Conservation (phyloP, 208 protist genomes). For the Wallacemonas rigidus region DNA sequence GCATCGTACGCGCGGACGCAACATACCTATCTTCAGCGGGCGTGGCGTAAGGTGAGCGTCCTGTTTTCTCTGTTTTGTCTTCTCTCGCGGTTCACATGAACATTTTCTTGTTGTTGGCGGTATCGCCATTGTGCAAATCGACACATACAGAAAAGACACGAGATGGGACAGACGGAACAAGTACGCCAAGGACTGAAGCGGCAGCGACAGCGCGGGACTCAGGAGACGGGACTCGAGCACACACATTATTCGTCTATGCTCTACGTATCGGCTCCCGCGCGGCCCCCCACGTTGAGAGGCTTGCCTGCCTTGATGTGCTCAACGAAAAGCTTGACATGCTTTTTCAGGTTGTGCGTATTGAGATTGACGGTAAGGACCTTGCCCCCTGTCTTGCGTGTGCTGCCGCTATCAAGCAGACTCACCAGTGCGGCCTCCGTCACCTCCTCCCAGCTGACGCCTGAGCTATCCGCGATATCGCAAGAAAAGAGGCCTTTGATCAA, state of each 20-base stretch:
- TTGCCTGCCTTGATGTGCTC: constrained; percentile 27
- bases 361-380: constrained; percentile 31
- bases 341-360: constrained; percentile 64
- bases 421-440: constrained; percentile 67
- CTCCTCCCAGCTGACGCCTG: constrained; percentile 91
- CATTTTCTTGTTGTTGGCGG: too few relatives aligned
- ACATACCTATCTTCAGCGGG: too few relatives aligned
- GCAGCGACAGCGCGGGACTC: too few relatives aligned
- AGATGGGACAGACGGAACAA: too few relatives aligned
- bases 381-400: constrained; percentile 17
- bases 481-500: constrained; percentile 61
- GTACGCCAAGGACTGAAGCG: too few relatives aligned
- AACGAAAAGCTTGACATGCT: constrained; percentile 50
- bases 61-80: too few relatives aligned
- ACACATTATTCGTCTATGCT: neutral
- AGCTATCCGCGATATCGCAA: constrained; percentile 53
- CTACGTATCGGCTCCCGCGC: neutral
- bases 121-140: too few relatives aligned
- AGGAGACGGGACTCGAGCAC: too few relatives aligned
- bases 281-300: constrained; percentile 13
- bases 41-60: too few relatives aligned
- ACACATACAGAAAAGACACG: too few relatives aligned
- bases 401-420: constrained; percentile 56
- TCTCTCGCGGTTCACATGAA: too few relatives aligned
- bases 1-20: too few relatives aligned